Conservation (phyloP, 1,139 yeast species). For the Citeromyces siamensis region DNA sequence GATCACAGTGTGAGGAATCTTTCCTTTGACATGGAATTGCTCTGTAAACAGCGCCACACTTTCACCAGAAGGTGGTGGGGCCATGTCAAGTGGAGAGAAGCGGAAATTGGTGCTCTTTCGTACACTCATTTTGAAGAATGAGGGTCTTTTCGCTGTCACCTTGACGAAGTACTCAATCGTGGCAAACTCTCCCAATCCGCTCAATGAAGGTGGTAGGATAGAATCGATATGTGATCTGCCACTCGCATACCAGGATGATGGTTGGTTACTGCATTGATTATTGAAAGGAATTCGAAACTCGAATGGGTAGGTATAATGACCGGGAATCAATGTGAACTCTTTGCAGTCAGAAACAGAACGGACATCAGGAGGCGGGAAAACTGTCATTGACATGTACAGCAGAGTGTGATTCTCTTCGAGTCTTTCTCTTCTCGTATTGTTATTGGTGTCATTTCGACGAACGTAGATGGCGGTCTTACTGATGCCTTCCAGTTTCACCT, state of each 20-base stretch:
- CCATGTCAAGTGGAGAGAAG: slow-evolving; percentile 37
- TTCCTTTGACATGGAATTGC: background rate
- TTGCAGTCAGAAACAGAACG: slow-evolving; percentile 32
- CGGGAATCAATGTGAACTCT: slow-evolving; percentile 50
- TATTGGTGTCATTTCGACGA: slow-evolving; percentile 13
- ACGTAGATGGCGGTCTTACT: slow-evolving; percentile 21
- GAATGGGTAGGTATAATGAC: slow-evolving; percentile 47
- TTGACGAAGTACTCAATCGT: slow-evolving; percentile 40
- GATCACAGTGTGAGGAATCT: background rate
- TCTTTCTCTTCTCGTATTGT: slow-evolving; percentile 12
- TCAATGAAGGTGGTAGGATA: slow-evolving; percentile 48
- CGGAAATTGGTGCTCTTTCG: slow-evolving; percentile 36
- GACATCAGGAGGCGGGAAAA: slow-evolving; percentile 50
- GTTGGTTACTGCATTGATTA: slow-evolving; percentile 31
- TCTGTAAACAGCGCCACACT: background rate
- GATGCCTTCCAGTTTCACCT: slow-evolving; percentile 49
- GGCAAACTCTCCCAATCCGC: slow-evolving; percentile 27
- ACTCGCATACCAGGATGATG: slow-evolving; percentile 26
- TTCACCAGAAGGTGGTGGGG: background rate
- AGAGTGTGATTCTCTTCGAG: slow-evolving; percentile 37
- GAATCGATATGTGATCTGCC: slow-evolving; percentile 23
- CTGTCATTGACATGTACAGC: slow-evolving; percentile 38
- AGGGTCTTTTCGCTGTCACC: slow-evolving; percentile 45
- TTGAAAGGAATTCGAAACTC: slow-evolving; percentile 39
- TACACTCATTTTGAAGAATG: slow-evolving; percentile 36